Evolutionary conservation across 495 filamentous ascomycete genomes (phyloP).

Genomic region (Xylaria telfairii): DNA sequence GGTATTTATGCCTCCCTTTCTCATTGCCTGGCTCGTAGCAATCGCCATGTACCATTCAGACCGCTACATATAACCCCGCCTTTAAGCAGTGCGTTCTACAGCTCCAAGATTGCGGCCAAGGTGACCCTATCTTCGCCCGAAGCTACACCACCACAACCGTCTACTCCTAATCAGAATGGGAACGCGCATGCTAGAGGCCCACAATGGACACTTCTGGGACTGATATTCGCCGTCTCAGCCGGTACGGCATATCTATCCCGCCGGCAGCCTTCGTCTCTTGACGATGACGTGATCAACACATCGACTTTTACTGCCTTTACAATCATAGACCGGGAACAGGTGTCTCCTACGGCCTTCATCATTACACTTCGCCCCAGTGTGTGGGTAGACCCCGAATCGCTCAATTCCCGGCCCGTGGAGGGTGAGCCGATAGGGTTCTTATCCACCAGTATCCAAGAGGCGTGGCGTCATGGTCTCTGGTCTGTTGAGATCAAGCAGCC

Average conservation of each 20-base stretch:
- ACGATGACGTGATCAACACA: slow-evolving; percentile 47
- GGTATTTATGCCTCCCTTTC: background rate
- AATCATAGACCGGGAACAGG: slow-evolving; percentile 66
- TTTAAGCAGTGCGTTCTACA: background rate
- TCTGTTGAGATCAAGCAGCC: slow-evolving; percentile 94
- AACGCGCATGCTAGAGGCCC: background rate
- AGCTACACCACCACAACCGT: background rate
- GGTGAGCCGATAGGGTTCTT: slow-evolving; percentile 27
- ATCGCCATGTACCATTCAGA: background rate
- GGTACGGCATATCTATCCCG: slow-evolving; percentile 16
- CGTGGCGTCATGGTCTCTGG: slow-evolving; percentile 67
- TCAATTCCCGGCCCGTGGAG: slow-evolving; percentile 46
- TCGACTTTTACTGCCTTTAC: slow-evolving; percentile 65
- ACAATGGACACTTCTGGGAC: slow-evolving; percentile 14
- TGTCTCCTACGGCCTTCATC: slow-evolving; percentile 78
- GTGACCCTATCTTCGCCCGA: background rate
- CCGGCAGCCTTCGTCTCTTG: background rate
- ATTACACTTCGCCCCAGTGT: slow-evolving; percentile 65
- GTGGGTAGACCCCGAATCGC: slow-evolving; percentile 30
- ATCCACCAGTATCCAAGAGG: slow-evolving; percentile 27
- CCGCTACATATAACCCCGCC: background rate
- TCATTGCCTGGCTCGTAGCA: background rate
- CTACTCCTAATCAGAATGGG: background rate
- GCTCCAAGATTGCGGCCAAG: background rate
- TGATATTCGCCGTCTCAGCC: slow-evolving; percentile 20